A percentile compares a stretch with the other conserved stretches of the same genome.
phyloP scores from a whole-genome alignment of 139 green algal species.

The Limnomonas spitsbergensis region DNA sequence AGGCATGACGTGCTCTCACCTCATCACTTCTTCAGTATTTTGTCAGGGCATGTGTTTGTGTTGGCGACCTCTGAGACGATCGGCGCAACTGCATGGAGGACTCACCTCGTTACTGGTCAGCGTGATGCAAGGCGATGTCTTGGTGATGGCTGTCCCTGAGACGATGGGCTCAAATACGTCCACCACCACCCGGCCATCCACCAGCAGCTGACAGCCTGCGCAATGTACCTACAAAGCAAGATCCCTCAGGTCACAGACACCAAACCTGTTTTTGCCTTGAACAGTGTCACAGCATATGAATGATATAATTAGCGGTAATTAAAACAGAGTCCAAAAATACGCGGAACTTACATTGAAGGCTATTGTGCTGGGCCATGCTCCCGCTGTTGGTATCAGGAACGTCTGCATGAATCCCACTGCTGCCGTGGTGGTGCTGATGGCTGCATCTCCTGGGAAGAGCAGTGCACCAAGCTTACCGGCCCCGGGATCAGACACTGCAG shows the following conservation, averaged over 20 bases:
- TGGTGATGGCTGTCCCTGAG: background rate
- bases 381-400: background rate
- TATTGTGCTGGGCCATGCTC: background rate
- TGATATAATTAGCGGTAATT: background rate
- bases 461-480: background rate
- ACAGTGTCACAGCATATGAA: no score
- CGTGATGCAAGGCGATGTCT: background rate
- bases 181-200: background rate
- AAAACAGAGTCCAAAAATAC: background rate
- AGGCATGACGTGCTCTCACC: background rate
- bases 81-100: no score
- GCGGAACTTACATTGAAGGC: background rate
- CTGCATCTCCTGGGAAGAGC: background rate
- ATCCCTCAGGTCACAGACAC: no score
- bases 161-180: slow-evolving; percentile 1
- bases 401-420: background rate
- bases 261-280: background rate
- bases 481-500: background rate
- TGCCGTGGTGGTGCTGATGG: background rate
- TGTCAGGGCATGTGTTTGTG: background rate
- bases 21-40: background rate
- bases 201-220: background rate
- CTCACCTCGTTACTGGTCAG: background rate
- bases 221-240: no score
- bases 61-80: background rate